Evolutionary conservation across 2,329 filamentous ascomycete genomes (phyloP).

Genomic region (Colletotrichum lupini): DNA sequence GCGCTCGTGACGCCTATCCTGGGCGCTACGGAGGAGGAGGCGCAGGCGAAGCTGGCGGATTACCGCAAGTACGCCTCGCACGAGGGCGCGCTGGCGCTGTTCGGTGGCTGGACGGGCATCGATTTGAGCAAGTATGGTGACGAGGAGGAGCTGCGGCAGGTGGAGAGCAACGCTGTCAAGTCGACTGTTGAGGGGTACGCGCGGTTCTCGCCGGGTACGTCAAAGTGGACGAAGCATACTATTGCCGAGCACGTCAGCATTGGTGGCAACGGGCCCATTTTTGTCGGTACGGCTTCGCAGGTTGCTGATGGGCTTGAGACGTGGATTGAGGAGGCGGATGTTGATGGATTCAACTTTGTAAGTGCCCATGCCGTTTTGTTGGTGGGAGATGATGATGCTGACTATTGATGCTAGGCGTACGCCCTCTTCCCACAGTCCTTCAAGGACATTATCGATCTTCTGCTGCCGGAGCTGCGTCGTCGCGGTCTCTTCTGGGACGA

Average conservation of each 20-base stretch:
- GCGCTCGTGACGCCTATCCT: conserved; percentile 74
- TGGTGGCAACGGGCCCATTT: conserved; percentile 73
- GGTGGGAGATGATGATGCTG: not conserved
- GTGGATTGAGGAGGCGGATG: conserved; percentile 76
- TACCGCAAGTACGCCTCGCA: conserved; percentile 68
- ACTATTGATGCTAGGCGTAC: conserved; percentile 59
- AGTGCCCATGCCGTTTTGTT: conserved; percentile 23
- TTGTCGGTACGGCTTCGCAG: conserved; percentile 72
- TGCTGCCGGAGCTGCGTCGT: conserved; percentile 71
- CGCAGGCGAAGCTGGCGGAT: conserved; percentile 70
- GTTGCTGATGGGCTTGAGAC: conserved; percentile 75
- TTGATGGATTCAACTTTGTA: conserved; percentile 81
- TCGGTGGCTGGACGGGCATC: conserved; percentile 78
- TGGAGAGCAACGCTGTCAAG: conserved; percentile 71
- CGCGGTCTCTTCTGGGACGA: conserved; percentile 68
- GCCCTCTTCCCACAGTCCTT: conserved; percentile 75
- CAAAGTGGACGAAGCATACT: conserved; percentile 79
- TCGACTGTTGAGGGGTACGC: conserved; percentile 67
- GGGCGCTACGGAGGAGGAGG: conserved; percentile 73
- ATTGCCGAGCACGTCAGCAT: conserved; percentile 76
- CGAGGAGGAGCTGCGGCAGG: conserved; percentile 71
- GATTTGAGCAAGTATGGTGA: conserved; percentile 68
- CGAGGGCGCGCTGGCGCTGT: conserved; percentile 75
- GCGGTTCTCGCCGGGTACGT: conserved; percentile 65
- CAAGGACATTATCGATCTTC: conserved; percentile 73